Evolutionary conservation across 208 protist species (phyloP).

Genomic region (Leishmania martiniquensis): DNA sequence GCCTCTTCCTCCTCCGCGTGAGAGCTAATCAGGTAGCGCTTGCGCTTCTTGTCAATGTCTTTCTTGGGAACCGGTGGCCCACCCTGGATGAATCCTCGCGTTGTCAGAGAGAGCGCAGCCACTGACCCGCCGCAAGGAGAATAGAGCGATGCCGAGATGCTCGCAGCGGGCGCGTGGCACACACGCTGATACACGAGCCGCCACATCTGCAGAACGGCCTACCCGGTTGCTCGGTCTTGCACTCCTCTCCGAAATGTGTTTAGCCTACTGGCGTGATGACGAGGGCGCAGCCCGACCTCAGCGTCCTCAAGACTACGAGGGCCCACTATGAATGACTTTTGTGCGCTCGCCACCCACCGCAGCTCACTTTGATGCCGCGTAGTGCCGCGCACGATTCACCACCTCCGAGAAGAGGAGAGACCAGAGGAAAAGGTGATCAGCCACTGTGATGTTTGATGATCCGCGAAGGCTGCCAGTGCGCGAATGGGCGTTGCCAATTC

Average conservation of each 20-base stretch:
- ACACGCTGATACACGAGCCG: neutral
- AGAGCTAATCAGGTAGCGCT: slow-evolving; percentile 23
- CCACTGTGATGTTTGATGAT: too few relatives aligned
- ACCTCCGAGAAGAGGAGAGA: too few relatives aligned
- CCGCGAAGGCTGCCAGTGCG: too few relatives aligned
- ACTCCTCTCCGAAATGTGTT: neutral
- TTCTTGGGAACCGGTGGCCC: slow-evolving; percentile 50
- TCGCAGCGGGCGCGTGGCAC: neutral
- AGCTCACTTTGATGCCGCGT: too few relatives aligned
- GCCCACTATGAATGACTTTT: too few relatives aligned
- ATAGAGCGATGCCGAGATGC: neutral
- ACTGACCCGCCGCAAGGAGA: neutral
- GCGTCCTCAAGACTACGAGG: too few relatives aligned
- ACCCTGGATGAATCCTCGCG: slow-evolving; percentile 65
- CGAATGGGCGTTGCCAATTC: neutral
- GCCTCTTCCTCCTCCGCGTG: slow-evolving; percentile 31
- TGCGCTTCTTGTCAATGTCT: slow-evolving; percentile 22
- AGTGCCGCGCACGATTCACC: too few relatives aligned
- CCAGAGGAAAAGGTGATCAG: too few relatives aligned
- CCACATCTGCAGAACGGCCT: neutral
- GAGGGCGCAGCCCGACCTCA: neutral
- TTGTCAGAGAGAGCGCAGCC: neutral
- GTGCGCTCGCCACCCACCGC: too few relatives aligned
- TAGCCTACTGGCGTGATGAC: neutral
- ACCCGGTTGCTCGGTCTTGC: neutral